Evolutionary conservation across 306 rosid species (phyloP), one percentile per base, ranked within the genome.

Genomic region (Senna tora): DNA sequence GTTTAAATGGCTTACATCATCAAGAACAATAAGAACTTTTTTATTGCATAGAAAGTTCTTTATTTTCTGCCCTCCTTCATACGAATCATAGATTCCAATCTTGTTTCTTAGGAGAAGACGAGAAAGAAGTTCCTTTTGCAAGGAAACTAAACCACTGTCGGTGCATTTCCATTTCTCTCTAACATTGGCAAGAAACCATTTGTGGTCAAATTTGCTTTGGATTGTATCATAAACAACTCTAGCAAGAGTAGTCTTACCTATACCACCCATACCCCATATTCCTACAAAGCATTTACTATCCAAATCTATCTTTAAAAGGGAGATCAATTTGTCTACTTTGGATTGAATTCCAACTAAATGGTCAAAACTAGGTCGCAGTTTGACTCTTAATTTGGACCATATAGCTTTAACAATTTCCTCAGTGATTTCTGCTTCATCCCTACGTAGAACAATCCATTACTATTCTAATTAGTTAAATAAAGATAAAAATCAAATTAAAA

Each of bases 121-220:
- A 5, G 39, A 56, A 56, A 56, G 2, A 25, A 56, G 62, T 6
- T 25, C 5, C 11, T 25, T 56, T 56, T 56, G 62, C 4, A 56
- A 28, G 5, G 7, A n/a, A 13, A 5, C 33, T 7, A 56, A 25
- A 16, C 39, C 19, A 21, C 15, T 4, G 30, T 25, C 30, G 3
- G 30, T 36, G 39, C 39, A 3, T 28, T 25, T 28, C 8, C 19
- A 56, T 11, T 56, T 16, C n/a, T 56, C 62, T 8, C 39, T 56
- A 12, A 56, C 62, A 56, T 56, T 56, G 9, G 62, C 62, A 56
- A 56, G 62, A 56, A 56, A 56, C 6, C 62, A 56, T 4, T 2
- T 0, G 9, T 3, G 1, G 0, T 52, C 58, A 52, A 52, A 52
- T 12, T 52, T 52, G 14, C 15, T 19, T 52, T 25, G 32, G 14